These are phyloP conservation scores for Cercospora sp. DNA, from an alignment of 2,329 filamentous ascomycete species.

Conservation along the genomic window DNA sequence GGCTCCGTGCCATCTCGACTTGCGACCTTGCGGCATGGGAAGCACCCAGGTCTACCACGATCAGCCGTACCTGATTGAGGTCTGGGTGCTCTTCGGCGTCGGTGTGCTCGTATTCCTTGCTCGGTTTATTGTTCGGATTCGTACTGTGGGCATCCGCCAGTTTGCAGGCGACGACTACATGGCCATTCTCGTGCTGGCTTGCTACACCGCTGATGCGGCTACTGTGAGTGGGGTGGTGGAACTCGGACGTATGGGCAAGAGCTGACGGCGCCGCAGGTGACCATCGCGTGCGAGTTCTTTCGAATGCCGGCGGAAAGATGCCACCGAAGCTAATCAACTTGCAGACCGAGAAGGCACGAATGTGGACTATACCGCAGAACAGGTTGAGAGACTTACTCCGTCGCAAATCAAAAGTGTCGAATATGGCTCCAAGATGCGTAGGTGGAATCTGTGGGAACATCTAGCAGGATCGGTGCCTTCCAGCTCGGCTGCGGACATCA, in stretches of 20 bases:
- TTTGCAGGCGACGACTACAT: constrained; percentile 46
- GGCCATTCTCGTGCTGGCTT: constrained; percentile 38
- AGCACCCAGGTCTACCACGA: constrained; percentile 31
- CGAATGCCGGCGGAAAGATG: background rate
- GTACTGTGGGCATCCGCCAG: constrained; percentile 42
- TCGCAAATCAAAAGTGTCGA: constrained; percentile 35
- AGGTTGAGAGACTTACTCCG: constrained; percentile 31
- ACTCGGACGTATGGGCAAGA: background rate
- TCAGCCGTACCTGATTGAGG: constrained; percentile 25
- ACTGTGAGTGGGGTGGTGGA: constrained; percentile 31
- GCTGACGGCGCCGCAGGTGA: constrained; percentile 10
- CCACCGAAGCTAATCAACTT: background rate
- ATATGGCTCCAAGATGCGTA: constrained; percentile 40
- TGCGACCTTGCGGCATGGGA: constrained; percentile 17
- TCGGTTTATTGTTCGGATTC: constrained; percentile 41
- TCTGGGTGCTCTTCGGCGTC: constrained; percentile 35
- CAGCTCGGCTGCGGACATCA: background rate
- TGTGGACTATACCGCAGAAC: constrained; percentile 29
- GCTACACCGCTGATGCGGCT: constrained; percentile 41
- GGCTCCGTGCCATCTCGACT: constrained; percentile 1
- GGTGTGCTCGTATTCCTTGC: constrained; percentile 38
- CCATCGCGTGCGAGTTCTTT: constrained; percentile 25
- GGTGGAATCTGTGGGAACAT: background rate
- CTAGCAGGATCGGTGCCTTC: background rate
- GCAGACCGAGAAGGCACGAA: constrained; percentile 36